Evolutionary conservation across 1,284 basidiomycete species (phyloP).

Genomic region (Apiotrichum siamense): DNA sequence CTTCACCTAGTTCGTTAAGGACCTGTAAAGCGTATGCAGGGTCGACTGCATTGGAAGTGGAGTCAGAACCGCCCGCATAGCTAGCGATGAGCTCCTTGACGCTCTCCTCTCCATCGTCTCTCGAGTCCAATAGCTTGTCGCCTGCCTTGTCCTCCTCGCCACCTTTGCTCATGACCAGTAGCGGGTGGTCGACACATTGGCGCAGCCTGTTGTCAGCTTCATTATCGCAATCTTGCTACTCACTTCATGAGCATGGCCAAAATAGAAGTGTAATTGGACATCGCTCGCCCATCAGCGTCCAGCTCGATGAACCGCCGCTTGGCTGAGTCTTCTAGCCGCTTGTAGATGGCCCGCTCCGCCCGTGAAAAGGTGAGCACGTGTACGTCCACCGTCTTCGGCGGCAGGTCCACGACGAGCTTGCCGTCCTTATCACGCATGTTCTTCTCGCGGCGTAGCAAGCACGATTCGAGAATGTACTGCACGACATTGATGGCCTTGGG

Average conservation of each 20-base stretch:
- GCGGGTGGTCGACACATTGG: slow-evolving; percentile 78
- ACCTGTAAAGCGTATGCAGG: slow-evolving; percentile 59
- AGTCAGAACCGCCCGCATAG: slow-evolving; percentile 52
- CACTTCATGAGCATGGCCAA: slow-evolving; percentile 86
- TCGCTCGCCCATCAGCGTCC: slow-evolving; percentile 66
- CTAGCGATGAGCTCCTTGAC: slow-evolving; percentile 60
- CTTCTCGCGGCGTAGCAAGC: slow-evolving; percentile 89
- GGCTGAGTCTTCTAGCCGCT: slow-evolving; percentile 44
- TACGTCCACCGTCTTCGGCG: slow-evolving; percentile 69
- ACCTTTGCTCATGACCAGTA: slow-evolving; percentile 57
- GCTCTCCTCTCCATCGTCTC: slow-evolving; percentile 49
- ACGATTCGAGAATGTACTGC: slow-evolving; percentile 82
- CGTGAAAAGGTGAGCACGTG: slow-evolving; percentile 70
- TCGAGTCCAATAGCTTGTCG: slow-evolving; percentile 46
- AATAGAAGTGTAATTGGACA: slow-evolving; percentile 82
- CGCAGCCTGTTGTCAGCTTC: slow-evolving; percentile 56
- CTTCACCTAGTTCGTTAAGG: slow-evolving; percentile 54
- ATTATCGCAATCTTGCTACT: slow-evolving; percentile 11
- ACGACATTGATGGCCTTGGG: slow-evolving; percentile 87
- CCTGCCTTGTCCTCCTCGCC: slow-evolving; percentile 51
- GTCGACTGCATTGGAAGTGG: slow-evolving; percentile 36
- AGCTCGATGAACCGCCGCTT: slow-evolving; percentile 60
- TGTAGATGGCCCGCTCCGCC: slow-evolving; percentile 72
- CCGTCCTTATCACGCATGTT: slow-evolving; percentile 85
- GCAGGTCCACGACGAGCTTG: slow-evolving; percentile 80